Conservation (phyloP, 2,329 filamentous ascomycete genomes). For the Pseudogymnoascus destructans region DNA sequence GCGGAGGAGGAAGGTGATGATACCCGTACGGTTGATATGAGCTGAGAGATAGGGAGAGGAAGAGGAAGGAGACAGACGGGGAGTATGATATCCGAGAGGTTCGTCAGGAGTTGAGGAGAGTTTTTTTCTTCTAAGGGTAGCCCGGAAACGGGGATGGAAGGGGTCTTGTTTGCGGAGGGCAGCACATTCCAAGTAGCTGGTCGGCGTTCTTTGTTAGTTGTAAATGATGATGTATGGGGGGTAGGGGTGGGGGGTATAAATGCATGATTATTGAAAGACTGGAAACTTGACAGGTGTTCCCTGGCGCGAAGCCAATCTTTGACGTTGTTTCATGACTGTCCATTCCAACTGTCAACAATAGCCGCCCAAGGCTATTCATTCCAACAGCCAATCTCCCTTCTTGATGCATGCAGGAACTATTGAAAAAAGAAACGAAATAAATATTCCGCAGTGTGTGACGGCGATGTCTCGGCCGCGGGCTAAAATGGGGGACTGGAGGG, state of each 20-base stretch:
- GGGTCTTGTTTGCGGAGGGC: neutral
- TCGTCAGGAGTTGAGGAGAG: constrained; percentile 1
- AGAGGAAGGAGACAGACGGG: neutral
- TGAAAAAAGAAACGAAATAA: neutral
- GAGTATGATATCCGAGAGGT: neutral
- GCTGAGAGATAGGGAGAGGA: constrained; percentile 13
- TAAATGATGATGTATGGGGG: constrained; percentile 2
- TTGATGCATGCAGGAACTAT: neutral
- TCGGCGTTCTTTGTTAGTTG: neutral
- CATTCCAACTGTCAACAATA: neutral
- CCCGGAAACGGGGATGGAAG: neutral
- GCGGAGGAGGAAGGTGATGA: constrained; percentile 45
- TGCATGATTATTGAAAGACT: neutral
- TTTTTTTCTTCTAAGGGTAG: neutral
- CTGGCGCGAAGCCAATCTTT: neutral
- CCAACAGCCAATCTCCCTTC: neutral
- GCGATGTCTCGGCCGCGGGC: neutral
- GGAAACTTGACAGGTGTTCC: neutral
- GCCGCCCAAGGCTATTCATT: neutral
- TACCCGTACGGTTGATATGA: constrained; percentile 38
- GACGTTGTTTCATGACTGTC: neutral
- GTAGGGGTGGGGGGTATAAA: neutral
- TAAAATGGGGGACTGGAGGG: neutral
- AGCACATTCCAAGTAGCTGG: neutral
- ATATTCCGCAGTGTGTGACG: neutral